A percentile compares a stretch with the other conserved stretches of the same genome.
phyloP scores from a whole-genome alignment of 2,329 filamentous ascomycete genomes.

The Aspergillus quadrilineatus region DNA sequence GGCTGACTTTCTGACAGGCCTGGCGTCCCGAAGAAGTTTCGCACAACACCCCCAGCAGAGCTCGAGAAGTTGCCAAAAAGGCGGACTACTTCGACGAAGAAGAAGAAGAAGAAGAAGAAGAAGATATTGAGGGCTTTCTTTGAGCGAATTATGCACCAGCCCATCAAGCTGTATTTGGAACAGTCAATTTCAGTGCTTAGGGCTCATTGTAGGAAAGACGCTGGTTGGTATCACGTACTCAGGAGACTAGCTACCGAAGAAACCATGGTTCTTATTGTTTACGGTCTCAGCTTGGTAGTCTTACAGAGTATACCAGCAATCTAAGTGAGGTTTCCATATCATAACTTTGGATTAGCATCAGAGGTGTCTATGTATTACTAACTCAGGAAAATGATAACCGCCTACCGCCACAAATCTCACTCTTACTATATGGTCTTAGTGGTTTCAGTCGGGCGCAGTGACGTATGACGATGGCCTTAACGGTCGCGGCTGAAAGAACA shows the following conservation, averaged over 20 bases:
- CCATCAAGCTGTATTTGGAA: background rate
- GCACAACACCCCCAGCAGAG: conserved; percentile 20
- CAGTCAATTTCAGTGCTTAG: background rate
- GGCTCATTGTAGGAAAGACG: background rate
- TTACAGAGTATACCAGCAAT: background rate
- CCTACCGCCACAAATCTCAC: conserved; percentile 5
- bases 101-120: conserved; percentile 26
- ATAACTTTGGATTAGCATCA: too few relatives aligned
- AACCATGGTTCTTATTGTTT: conserved; percentile 5
- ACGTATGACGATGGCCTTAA: conserved; percentile 9
- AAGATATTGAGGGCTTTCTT: conserved; percentile 19
- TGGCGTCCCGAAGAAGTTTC: conserved; percentile 21
- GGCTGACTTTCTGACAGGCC: conserved; percentile 20
- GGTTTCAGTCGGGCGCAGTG: conserved; percentile 8
- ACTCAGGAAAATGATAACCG: background rate
- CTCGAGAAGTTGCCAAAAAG: conserved; percentile 19
- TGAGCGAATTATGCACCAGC: background rate
- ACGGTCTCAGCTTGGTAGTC: background rate
- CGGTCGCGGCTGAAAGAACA: conserved; percentile 14
- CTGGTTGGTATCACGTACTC: background rate
- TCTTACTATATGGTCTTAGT: background rate
- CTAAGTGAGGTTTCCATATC: too few relatives aligned
- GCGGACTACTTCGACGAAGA: conserved; percentile 22
- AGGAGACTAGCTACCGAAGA: background rate
- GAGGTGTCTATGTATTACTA: background rate